A percentile compares a stretch with the other conserved stretches of the same genome.
These are phyloP conservation scores for Nemania diffusa DNA, from an alignment of 2,329 filamentous ascomycete genomes.

Conservation along the genomic window DNA sequence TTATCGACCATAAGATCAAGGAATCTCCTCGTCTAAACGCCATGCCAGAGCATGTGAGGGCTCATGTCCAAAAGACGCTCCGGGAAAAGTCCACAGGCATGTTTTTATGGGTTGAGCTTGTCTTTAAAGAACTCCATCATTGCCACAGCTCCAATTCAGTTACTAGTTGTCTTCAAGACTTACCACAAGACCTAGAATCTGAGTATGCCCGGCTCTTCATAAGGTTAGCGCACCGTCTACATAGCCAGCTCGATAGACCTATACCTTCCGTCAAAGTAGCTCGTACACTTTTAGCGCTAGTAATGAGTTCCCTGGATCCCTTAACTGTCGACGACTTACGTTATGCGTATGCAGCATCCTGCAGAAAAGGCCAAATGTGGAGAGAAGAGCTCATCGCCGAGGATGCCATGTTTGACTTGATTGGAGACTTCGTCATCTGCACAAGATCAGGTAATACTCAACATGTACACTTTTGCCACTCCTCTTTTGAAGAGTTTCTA, in stretches of 20 bases:
- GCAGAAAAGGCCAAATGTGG: background rate
- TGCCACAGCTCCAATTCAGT: background rate
- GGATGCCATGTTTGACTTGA: background rate
- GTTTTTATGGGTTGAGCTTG: background rate
- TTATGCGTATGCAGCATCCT: background rate
- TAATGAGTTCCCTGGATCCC: background rate
- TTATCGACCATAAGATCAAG: background rate
- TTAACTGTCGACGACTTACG: background rate
- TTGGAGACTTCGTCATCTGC: slow-evolving; percentile 2
- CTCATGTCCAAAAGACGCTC: background rate
- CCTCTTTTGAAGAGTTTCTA: slow-evolving; percentile 4
- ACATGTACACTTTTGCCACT: slow-evolving; percentile 1
- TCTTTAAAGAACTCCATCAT: background rate
- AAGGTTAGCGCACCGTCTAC: background rate
- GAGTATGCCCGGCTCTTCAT: background rate
- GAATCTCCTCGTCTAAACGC: background rate
- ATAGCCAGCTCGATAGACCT: background rate
- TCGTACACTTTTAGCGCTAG: background rate
- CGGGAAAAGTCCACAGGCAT: background rate
- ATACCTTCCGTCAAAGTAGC: background rate
- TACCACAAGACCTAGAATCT: background rate
- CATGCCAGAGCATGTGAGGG: background rate
- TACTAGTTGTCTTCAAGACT: background rate
- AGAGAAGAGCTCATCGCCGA: background rate
- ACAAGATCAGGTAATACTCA: background rate